Evolutionary conservation across 768 basidiomycete species (phyloP).

Genomic region (Kwoniella heveanensis): DNA sequence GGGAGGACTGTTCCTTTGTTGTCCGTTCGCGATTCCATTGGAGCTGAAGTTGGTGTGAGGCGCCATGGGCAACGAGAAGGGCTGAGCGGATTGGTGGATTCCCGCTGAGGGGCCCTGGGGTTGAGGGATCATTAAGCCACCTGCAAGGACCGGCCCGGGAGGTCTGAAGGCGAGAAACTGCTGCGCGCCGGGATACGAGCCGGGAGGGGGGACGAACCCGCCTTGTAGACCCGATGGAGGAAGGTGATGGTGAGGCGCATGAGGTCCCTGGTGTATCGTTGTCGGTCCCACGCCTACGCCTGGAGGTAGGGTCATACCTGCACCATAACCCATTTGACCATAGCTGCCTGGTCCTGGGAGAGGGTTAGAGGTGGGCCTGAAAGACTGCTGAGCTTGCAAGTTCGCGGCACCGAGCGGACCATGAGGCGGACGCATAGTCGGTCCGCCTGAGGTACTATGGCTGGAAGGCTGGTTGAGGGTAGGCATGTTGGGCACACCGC

Average conservation of each 20-base stretch:
- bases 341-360: constrained; percentile 4
- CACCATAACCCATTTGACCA: background rate
- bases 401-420: constrained; percentile 1
- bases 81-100: constrained; percentile 1
- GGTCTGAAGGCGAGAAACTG: constrained; percentile 8
- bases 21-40: background rate
- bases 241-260: constrained; percentile 12
- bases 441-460: background rate
- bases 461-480: background rate
- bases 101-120: background rate
- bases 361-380: constrained; percentile 14
- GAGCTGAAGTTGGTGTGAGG: background rate
- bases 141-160: background rate
- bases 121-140: background rate
- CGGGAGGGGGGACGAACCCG: constrained; percentile 4
- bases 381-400: background rate
- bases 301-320: background rate
- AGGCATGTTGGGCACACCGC: background rate
- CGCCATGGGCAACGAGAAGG: background rate
- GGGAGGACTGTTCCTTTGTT: constrained; percentile 9
- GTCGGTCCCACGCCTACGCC: background rate
- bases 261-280: background rate
- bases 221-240: constrained; percentile 1
- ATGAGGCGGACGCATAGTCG: background rate
- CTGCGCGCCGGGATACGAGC: background rate